phyloP scores from a whole-genome alignment of 2,329 filamentous ascomycete genomes.

The Aspergillus transmontanensis region DNA sequence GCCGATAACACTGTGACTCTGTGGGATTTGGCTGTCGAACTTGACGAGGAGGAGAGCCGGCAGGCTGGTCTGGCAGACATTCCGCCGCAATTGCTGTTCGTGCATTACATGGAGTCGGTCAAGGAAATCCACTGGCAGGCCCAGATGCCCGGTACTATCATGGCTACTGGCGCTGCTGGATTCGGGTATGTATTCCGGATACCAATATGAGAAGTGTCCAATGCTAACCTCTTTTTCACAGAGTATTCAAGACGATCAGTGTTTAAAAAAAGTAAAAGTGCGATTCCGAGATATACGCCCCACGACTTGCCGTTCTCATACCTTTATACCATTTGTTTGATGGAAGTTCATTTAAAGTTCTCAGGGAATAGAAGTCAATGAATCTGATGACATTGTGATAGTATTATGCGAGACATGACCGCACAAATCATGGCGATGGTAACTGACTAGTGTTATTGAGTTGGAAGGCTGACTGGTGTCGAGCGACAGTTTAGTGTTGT shows the following conservation, averaged over 20 bases:
- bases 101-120: slow-evolving; percentile 91
- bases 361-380: slow-evolving; percentile 1
- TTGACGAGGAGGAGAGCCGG: slow-evolving; percentile 95
- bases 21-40: slow-evolving; percentile 94
- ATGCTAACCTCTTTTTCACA: slow-evolving; percentile 37
- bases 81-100: slow-evolving; percentile 90
- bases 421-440: not conserved
- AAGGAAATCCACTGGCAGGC: slow-evolving; percentile 98
- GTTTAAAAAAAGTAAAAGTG: slow-evolving; percentile 53
- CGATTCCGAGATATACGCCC: not conserved
- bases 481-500: not conserved
- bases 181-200: slow-evolving; percentile 62
- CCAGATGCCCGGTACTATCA: slow-evolving; percentile 85
- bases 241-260: slow-evolving; percentile 81
- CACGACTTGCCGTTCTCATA: not conserved
- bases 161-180: slow-evolving; percentile 84
- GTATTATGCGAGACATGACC: not conserved
- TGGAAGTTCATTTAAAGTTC: not conserved
- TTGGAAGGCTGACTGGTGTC: not conserved
- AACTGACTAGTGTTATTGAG: not conserved
- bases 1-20: slow-evolving; percentile 93
- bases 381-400: slow-evolving; percentile 2
- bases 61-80: slow-evolving; percentile 87
- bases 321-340: slow-evolving; percentile 4
- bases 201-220: not conserved